Evolutionary conservation across 768 basidiomycete species (phyloP).

Genomic region (Podaxis sp.): DNA sequence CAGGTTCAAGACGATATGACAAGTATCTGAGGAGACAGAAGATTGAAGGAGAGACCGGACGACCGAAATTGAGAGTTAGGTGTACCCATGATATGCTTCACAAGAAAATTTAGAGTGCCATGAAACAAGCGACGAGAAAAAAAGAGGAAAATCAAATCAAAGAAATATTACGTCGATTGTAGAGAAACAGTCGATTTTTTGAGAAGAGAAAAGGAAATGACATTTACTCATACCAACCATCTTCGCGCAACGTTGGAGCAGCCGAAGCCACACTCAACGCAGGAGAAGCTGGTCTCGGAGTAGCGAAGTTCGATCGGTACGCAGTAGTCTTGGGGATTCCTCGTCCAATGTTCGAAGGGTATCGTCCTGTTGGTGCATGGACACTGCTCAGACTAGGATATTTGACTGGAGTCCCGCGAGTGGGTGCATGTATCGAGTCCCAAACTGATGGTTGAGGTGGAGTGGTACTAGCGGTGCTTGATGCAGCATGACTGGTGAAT

Average conservation of each 20-base stretch:
- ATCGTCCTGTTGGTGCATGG: constrained; percentile 32
- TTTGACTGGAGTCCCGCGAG: constrained; percentile 24
- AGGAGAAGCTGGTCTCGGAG: constrained; percentile 54
- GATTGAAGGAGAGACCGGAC: neutral
- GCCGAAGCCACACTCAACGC: constrained; percentile 73
- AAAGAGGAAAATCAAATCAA: constrained; percentile 3
- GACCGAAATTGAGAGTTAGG: neutral
- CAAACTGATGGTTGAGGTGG: constrained; percentile 59
- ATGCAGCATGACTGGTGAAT: constrained; percentile 22
- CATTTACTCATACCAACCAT: constrained; percentile 74
- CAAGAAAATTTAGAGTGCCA: constrained; percentile 7
- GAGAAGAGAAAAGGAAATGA: constrained; percentile 8
- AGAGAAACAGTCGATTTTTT: constrained; percentile 13
- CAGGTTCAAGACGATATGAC: constrained; percentile 2
- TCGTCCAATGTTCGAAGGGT: constrained; percentile 28
- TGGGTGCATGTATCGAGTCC: constrained; percentile 63
- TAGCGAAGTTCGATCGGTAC: constrained; percentile 20
- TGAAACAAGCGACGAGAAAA: constrained; percentile 4
- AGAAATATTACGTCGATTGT: constrained; percentile 2
- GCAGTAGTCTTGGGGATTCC: constrained; percentile 30
- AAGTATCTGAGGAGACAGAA: neutral
- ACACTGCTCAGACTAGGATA: constrained; percentile 19
- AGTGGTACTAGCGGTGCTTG: constrained; percentile 24
- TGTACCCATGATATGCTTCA: constrained; percentile 14
- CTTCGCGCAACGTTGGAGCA: constrained; percentile 62